Percentiles rank a stretch among this genome's conserved stretches.
Evolutionary conservation across 768 basidiomycete species (phyloP).

Genomic region (Trametes cubensis): DNA sequence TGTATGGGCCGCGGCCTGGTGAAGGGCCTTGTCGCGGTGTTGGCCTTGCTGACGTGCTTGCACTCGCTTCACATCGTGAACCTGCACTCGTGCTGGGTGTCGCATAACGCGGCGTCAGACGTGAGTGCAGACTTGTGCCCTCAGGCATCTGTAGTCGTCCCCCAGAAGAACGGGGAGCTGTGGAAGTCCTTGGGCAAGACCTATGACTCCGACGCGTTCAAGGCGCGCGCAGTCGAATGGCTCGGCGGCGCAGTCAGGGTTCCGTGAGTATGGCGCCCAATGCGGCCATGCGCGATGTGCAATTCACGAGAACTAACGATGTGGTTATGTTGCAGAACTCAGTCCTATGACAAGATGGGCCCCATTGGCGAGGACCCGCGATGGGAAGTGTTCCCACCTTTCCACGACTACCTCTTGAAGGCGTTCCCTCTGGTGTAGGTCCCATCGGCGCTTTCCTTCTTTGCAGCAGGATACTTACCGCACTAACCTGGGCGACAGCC

Average conservation of each 20-base stretch:
- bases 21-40: constrained; percentile 15
- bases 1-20: constrained; percentile 11
- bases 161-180: constrained; percentile 37
- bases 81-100: constrained; percentile 6
- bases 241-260: constrained; percentile 33
- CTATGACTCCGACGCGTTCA: constrained; percentile 41
- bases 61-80: constrained; percentile 10
- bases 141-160: constrained; percentile 38
- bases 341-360: constrained; percentile 52
- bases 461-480: no score
- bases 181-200: constrained; percentile 37
- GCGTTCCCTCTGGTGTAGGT: constrained; percentile 68
- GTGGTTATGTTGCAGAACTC: constrained; percentile 41
- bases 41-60: constrained; percentile 9
- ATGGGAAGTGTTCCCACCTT: constrained; percentile 42
- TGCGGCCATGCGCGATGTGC: not conserved
- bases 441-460: no score
- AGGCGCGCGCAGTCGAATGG: constrained; percentile 29
- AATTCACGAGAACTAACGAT: not conserved
- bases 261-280: constrained; percentile 38
- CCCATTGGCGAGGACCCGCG: constrained; percentile 51
- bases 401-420: constrained; percentile 44
- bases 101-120: not conserved
- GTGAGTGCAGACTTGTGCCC: constrained; percentile 35
- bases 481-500: constrained; percentile 36